Base-by-base conservation (phyloP, 129 eudicot genomes). In the Flaveria robusta region DNA sequence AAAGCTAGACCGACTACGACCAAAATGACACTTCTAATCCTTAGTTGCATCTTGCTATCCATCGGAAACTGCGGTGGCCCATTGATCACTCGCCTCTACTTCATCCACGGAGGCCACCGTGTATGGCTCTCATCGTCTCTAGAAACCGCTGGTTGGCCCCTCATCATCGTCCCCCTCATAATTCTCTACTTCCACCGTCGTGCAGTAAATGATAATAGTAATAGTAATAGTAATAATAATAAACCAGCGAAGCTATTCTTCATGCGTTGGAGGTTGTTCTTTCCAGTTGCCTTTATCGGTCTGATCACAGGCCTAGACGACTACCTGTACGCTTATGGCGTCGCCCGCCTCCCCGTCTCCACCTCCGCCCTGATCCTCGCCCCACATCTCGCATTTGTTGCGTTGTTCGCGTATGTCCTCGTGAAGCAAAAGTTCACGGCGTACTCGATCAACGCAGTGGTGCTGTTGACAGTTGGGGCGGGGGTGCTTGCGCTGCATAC, bases 401-500 rank as follows among this genome's bases (percentile, higher is more conserved):
- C 89, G 4, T 66, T 69, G 1, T 88, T 85, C 13, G 86, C 89
- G 0, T 80, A 60, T 31, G 3, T 88, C 2, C 72, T 88, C 4
- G 89, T 86, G 52, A 83, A 72, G 41, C 88, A 83, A 49, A 83
- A 81, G 70, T 86, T 86, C 43, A 88, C 88, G 5, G 46, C 87
- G 5, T 81, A 78, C 15, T 81, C 89, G 0, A 9, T 88, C 1
- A 88, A 88, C 54, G 82, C 93, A 13, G 84, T 88, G 74, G 80
- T 83, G 43, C 74, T 88, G 12, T 45, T 88, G 9, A 77, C 90
- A 0, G 41, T 80, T 0, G 89, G 88, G 7, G 78, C 93, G 1
- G 88, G 49, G 9, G 75, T 86, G 34, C 12, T 88, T 63, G 93
- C 86, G 0, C 22, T 88, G 39, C 84, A 82, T 39, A 45, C 81